These are phyloP conservation scores for Aspergillus aculeatinus DNA, from an alignment of 2,329 filamentous ascomycete genomes.

Conservation along the genomic window DNA sequence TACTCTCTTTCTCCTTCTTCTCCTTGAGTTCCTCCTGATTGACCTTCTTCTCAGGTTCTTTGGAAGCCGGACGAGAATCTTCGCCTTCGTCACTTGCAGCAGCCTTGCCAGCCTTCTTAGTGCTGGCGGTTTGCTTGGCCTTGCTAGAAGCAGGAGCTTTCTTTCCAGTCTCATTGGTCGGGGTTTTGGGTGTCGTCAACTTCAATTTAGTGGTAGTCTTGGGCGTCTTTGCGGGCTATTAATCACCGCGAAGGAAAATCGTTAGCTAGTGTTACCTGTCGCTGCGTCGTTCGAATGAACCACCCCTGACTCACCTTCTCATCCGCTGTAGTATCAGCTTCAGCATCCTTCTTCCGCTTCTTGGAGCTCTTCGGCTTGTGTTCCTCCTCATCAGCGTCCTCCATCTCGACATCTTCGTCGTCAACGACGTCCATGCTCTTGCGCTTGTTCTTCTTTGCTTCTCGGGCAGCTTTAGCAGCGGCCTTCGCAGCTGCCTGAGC, in stretches of 20 bases:
- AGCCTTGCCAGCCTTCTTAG: slow-evolving; percentile 60
- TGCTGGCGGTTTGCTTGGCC: slow-evolving; percentile 53
- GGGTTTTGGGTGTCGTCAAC: slow-evolving; percentile 59
- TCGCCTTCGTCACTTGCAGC: slow-evolving; percentile 57
- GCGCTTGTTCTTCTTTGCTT: slow-evolving; percentile 49
- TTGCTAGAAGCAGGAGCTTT: slow-evolving; percentile 55
- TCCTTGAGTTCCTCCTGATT: slow-evolving; percentile 56
- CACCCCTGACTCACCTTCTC: slow-evolving; percentile 56
- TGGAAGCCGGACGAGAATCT: slow-evolving; percentile 56
- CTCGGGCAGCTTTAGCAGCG: slow-evolving; percentile 53
- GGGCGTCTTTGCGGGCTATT: slow-evolving; percentile 62
- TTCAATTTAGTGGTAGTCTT: slow-evolving; percentile 60
- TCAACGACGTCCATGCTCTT: slow-evolving; percentile 53
- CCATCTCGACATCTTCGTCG: slow-evolving; percentile 58
- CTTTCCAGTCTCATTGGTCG: slow-evolving; percentile 46
- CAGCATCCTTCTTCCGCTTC: slow-evolving; percentile 77
- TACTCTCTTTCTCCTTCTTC: slow-evolving; percentile 60
- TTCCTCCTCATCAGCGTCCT: slow-evolving; percentile 44
- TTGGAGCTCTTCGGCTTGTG: slow-evolving; percentile 60
- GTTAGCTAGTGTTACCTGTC: not conserved
- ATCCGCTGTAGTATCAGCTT: slow-evolving; percentile 67
- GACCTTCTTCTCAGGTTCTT: slow-evolving; percentile 53
- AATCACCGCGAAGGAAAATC: slow-evolving; percentile 24
- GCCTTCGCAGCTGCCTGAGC: slow-evolving; percentile 60
- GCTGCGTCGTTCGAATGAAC: not conserved